A percentile compares a stretch with the other conserved stretches of the same genome.
These are phyloP conservation scores for Cladosporium sp. DNA, from an alignment of 2,329 filamentous ascomycete species.

Conservation along the genomic window DNA sequence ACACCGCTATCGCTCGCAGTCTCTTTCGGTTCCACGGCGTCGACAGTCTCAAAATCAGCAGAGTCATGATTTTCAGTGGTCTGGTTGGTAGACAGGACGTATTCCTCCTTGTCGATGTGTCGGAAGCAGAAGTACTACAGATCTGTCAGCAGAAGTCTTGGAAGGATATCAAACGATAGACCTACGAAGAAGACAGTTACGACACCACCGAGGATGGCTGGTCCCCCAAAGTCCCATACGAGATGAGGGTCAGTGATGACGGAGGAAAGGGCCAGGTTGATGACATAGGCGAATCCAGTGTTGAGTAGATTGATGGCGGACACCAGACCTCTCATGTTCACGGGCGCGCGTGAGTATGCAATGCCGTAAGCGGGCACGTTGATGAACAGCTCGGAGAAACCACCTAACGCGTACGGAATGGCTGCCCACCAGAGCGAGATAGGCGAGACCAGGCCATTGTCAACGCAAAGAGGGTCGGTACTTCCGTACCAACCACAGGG, in stretches of 20 bases:
- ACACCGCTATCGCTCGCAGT: neutral
- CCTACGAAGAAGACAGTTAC: conserved; percentile 42
- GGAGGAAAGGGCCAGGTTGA: conserved; percentile 31
- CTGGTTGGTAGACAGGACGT: conserved; percentile 9
- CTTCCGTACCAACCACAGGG: conserved; percentile 39
- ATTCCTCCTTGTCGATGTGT: conserved; percentile 10
- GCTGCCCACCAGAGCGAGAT: conserved; percentile 40
- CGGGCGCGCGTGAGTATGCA: conserved; percentile 39
- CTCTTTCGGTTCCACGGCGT: conserved; percentile 1
- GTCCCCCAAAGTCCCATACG: conserved; percentile 45
- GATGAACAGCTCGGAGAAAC: conserved; percentile 37
- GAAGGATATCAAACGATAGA: neutral
- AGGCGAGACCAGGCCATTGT: conserved; percentile 31
- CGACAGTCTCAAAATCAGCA: conserved; percentile 8
- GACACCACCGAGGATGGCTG: conserved; percentile 42
- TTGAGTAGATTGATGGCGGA: conserved; percentile 39
- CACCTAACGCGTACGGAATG: conserved; percentile 32
- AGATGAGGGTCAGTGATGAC: conserved; percentile 43
- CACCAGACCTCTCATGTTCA: conserved; percentile 38
- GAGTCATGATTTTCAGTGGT: conserved; percentile 6
- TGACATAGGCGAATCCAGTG: conserved; percentile 34
- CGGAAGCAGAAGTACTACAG: conserved; percentile 5
- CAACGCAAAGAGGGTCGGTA: conserved; percentile 30
- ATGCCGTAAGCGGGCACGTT: conserved; percentile 42
- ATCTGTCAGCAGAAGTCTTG: neutral